Percentiles rank a stretch among this genome's conserved stretches.
These are phyloP conservation scores for Trichoderma koningii DNA, from an alignment of 2,329 filamentous ascomycete species.

Conservation along the genomic window DNA sequence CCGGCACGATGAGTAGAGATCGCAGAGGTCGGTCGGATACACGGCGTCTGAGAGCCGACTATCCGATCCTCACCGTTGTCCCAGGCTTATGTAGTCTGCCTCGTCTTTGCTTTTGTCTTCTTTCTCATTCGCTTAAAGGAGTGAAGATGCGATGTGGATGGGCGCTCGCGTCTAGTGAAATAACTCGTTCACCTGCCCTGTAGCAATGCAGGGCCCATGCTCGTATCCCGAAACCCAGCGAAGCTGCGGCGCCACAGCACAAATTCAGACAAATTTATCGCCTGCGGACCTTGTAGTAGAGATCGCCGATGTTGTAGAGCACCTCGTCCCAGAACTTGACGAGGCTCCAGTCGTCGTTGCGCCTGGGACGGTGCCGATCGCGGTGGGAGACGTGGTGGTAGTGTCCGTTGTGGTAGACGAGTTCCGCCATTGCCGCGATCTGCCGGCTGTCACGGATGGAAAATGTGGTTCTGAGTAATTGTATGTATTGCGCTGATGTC, in stretches of 20 bases:
- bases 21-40: conserved; percentile 2
- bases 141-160: conserved; percentile 19
- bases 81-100: not conserved
- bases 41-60: conserved; percentile 14
- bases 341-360: conserved; percentile 36
- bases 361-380: conserved; percentile 26
- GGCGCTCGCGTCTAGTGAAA: conserved; percentile 2
- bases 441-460: conserved; percentile 21
- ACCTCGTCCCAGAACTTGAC: conserved; percentile 46
- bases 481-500: too few relatives aligned
- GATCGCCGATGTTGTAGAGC: conserved; percentile 43
- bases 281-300: conserved; percentile 42
- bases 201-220: not conserved
- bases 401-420: conserved; percentile 39
- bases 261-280: conserved; percentile 25
- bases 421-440: conserved; percentile 24
- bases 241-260: not conserved
- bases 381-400: conserved; percentile 32
- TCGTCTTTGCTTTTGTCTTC: not conserved
- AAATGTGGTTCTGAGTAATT: not conserved
- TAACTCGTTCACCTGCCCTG: not conserved
- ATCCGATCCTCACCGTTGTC: not conserved
- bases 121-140: not conserved
- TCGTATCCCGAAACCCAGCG: not conserved
- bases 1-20: not conserved